A percentile compares a stretch with the other conserved stretches of the same genome.
Conservation (phyloP, 306 rosid genomes). For the Vigna radiata region DNA sequence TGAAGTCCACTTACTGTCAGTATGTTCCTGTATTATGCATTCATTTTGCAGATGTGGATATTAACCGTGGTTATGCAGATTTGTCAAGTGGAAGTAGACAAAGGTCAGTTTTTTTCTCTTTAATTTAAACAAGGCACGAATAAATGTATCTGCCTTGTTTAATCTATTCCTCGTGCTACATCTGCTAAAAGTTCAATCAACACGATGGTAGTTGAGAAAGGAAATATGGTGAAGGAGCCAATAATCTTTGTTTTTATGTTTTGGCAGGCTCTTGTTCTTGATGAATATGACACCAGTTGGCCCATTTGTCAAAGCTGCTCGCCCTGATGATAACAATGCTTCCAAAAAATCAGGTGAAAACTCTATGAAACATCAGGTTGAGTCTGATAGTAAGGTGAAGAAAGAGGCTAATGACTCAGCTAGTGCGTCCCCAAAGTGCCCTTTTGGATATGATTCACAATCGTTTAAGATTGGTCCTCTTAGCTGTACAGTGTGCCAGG, state of each 20-base stretch:
- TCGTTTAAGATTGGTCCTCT: slow-evolving; percentile 93
- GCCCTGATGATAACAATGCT: slow-evolving; percentile 69
- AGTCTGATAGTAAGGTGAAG: slow-evolving; percentile 53
- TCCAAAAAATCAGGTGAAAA: slow-evolving; percentile 55
- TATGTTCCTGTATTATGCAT: too few species aligned
- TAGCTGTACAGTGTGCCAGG: slow-evolving; percentile 84
- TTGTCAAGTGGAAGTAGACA: slow-evolving; percentile 47
- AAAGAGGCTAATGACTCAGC: slow-evolving; percentile 49
- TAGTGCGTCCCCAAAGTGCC: slow-evolving; percentile 69
- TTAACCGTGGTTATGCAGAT: slow-evolving; percentile 43
- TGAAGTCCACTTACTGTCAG: too few species aligned
- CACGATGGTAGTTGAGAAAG: slow-evolving; percentile 21
- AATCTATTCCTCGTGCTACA: too few species aligned
- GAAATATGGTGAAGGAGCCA: slow-evolving; percentile 25
- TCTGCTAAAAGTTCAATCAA: not conserved
- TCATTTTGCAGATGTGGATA: slow-evolving; percentile 45
- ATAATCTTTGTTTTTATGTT: not conserved
- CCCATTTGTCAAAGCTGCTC: slow-evolving; percentile 88
- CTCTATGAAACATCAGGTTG: slow-evolving; percentile 51
- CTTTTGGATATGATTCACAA: slow-evolving; percentile 83
- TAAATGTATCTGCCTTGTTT: not conserved
- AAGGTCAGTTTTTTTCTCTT: slow-evolving; percentile 45
- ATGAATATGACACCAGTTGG: slow-evolving; percentile 81
- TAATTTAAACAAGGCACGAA: slow-evolving; percentile 9
- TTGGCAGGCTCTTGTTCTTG: slow-evolving; percentile 46